Evolutionary conservation across 345 rosid species (phyloP), one percentile per base, ranked within the genome.

Genomic region (Citrus hindsii): DNA sequence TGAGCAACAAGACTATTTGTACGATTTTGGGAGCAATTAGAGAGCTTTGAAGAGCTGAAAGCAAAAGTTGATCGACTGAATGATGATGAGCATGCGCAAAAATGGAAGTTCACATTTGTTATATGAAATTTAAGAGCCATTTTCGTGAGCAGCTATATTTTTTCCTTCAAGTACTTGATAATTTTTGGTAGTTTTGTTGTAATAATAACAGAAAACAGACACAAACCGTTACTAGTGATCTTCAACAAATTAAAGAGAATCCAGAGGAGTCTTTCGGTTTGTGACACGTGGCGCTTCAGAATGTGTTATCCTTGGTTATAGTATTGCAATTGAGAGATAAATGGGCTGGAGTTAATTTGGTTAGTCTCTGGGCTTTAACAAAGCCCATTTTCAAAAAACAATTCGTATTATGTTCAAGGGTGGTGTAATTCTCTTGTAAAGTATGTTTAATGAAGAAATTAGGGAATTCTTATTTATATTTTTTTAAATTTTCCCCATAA

Each of bases 11-110:
- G 48, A 64, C 13, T 1, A 16, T 22, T 46, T 74, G 75, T 58
- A 27, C 71, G 69, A 38, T 65, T 67, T 3, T 53, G 75, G 61
- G 30, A 27, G 27, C 18, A 51, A 33, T 67, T 74, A 35, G 42
- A 37, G 75, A 53, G 71, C 53, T 71, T 75, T 25, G 58, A 71
- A 60, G 82, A 62, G 67, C 70, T 55, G 18, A 68, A 65, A 56
- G 51, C 18, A 51, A 24, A 40, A 66, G 40, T 55, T 67, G 25
- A 67, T 25, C 9, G 21, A 56, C 16, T 64, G 38, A 51, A 75
- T 22, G 69, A 65, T 46, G 71, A 12, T 64, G 70, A 46, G 30
- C 40, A 51, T 48, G 61, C 6, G 62, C 55, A 27, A 22, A 42
- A 62, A 25, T 74, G 77, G n/a, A 74, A 55, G 25, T 14, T 46